These are phyloP conservation scores for Leptodermis oblonga DNA, from an alignment of 257 asterid species.

Conservation along the genomic window DNA sequence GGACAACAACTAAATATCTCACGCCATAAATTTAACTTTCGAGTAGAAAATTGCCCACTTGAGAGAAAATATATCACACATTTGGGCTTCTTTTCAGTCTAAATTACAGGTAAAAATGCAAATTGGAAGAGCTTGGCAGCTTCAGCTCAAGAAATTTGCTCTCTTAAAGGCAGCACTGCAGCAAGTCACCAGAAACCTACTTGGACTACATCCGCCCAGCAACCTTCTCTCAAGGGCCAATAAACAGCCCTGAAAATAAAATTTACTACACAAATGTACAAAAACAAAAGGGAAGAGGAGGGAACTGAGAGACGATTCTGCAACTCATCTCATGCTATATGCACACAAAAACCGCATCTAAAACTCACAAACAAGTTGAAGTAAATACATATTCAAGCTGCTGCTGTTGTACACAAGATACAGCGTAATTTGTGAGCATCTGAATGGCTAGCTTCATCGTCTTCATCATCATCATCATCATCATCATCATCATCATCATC, in stretches of 20 bases:
- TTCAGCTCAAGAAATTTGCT: neutral
- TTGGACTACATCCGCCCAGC: neutral
- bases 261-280: conserved; percentile 3
- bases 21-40: no score
- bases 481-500: conserved; percentile 33
- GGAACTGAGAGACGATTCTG: neutral
- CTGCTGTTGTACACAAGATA: conserved; percentile 93
- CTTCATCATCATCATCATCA: conserved; percentile 36
- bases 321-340: conserved; percentile 17
- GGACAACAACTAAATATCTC: no score
- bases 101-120: neutral
- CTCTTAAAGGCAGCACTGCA: neutral
- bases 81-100: neutral
- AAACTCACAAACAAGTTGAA: conserved; percentile 16
- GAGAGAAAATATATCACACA: no score
- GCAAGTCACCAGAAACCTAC: neutral
- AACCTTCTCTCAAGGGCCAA: conserved; percentile 7
- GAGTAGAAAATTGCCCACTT: no score
- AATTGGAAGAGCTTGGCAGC: neutral
- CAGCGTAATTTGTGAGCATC: conserved; percentile 72
- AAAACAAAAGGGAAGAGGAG: neutral
- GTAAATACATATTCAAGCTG: conserved; percentile 42
- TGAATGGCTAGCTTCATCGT: conserved; percentile 26
- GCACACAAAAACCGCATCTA: conserved; percentile 14
- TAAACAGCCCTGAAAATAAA: neutral